Base-by-base conservation (phyloP, 371 early-diverging fungal genomes). In the Mycotypha africana region DNA sequence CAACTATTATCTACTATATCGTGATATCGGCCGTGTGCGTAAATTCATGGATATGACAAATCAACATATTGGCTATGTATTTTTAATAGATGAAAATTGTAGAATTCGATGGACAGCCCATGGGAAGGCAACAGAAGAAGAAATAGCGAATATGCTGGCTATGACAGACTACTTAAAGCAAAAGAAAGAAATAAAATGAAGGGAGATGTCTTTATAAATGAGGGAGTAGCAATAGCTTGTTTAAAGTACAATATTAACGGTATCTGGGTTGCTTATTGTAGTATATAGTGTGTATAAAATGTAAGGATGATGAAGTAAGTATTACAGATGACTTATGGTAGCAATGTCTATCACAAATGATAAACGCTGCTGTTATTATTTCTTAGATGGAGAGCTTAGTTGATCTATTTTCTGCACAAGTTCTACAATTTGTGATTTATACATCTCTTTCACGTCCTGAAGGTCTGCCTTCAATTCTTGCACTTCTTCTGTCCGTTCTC, bases 71-170 rank as follows among this genome's bases (percentile, higher is more conserved):
- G 93, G 93, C 2, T 90, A 90, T 67, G 82, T 85, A 2, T 85
- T 81, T 57, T 56, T 92, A 23, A 81, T 92, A 11, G 91, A 92
- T 43, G 49, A 65, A 37, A 53, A 75, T 25, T 86, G 90, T 50
- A 66, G 72, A 38, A 76, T 92, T n/a, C 65, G 91, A 38, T 92
- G 93, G 93, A 75, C 79, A n/a, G 90, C 93, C 1, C 88, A 92
- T 55, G 93, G 91, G 11, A 53, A 69, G 10, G 89, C 87, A 2
- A 81, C 82, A 4, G 54, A 59, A 8, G 62, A 73, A 23, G 93
- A 92, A 64, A 36, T 86, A 19, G 70, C 68, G 24, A 72, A 79
- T 23, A 61, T 84, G 70, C 41, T 73, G 26, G 73, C 57, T 16
- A 65, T 78, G 62, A 67, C 76, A 9, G 60, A 67, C n/a, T 56